Percentiles rank a stretch among this genome's conserved stretches.
phyloP scores from a whole-genome alignment of 1,284 basidiomycete genomes.

The Schizopora paradoxa region DNA sequence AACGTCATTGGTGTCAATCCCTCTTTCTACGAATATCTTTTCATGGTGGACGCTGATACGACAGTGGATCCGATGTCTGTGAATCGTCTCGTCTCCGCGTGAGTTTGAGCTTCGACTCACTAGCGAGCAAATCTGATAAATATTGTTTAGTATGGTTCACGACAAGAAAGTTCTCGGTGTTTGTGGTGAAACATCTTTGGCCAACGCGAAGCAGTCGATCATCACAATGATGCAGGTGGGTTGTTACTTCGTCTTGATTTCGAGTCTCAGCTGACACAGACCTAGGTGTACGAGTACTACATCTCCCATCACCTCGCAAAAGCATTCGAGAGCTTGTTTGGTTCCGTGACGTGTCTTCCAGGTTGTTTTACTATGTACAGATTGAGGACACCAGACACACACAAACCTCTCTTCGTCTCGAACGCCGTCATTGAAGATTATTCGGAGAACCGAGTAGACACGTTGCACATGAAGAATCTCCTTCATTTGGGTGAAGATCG shows the following conservation, averaged over 20 bases:
- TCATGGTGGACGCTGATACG: conserved; percentile 98
- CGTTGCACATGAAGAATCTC: conserved; percentile 95
- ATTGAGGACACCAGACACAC: conserved; percentile 87
- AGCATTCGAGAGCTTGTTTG: conserved; percentile 95
- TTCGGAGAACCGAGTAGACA: conserved; percentile 94
- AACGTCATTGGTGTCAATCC: conserved; percentile 99
- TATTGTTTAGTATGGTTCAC: conserved; percentile 65
- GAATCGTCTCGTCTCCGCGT: conserved; percentile 90
- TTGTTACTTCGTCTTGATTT: conserved; percentile 16
- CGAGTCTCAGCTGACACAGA: conserved; percentile 1
- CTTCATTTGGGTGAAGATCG: conserved; percentile 98
- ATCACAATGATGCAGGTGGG: conserved; percentile 96
- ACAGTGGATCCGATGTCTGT: conserved; percentile 82
- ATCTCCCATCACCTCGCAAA: conserved; percentile 97
- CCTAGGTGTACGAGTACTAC: conserved; percentile 93
- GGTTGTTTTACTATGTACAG: conserved; percentile 97
- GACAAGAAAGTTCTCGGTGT: conserved; percentile 93
- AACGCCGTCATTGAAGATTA: conserved; percentile 91
- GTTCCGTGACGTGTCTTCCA: conserved; percentile 96
- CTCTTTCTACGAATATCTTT: conserved; percentile 95
- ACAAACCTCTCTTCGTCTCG: conserved; percentile 84
- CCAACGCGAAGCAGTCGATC: conserved; percentile 89
- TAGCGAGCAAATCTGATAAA: conserved; percentile 16
- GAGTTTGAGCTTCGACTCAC: conserved; percentile 30
- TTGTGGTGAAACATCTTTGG: conserved; percentile 88